phyloP scores from a whole-genome alignment of 805 yeast genomes.

The Lipomyces lipofer region DNA sequence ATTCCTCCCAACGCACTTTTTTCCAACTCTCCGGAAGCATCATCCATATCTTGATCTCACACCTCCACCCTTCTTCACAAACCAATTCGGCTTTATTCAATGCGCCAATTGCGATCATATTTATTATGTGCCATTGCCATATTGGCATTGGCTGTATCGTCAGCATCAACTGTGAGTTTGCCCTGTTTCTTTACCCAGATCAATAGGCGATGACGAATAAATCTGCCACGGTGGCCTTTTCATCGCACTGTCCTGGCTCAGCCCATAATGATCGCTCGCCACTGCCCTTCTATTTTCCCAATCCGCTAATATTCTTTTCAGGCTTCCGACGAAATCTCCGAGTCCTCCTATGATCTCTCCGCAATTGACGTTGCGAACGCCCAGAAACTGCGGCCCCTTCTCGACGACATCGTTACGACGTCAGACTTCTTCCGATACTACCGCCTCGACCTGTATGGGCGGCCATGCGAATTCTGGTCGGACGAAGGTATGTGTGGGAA shows the following conservation, averaged over 20 bases:
- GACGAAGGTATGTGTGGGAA: slow-evolving; percentile 80
- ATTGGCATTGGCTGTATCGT: background rate
- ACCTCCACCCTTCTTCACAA: too few relatives aligned
- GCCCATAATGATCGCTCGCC: background rate
- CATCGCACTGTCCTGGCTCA: too few relatives aligned
- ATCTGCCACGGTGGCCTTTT: too few relatives aligned
- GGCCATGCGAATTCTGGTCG: slow-evolving; percentile 81
- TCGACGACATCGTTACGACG: slow-evolving; percentile 57
- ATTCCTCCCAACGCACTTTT: too few relatives aligned
- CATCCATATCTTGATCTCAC: too few relatives aligned
- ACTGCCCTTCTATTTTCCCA: background rate
- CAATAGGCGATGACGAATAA: too few relatives aligned
- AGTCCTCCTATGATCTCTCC: slow-evolving; percentile 19
- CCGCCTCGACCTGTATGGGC: slow-evolving; percentile 70
- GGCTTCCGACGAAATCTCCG: slow-evolving; percentile 15
- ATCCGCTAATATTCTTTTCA: background rate
- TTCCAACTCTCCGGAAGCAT: too few relatives aligned
- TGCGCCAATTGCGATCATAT: too few relatives aligned
- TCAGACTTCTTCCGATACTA: slow-evolving; percentile 85
- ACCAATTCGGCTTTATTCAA: too few relatives aligned
- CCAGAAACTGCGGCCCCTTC: slow-evolving; percentile 45
- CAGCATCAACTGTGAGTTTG: background rate
- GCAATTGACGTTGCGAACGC: slow-evolving; percentile 56
- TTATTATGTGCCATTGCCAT: slow-evolving; percentile 3
- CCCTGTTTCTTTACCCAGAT: too few relatives aligned